Evolutionary conservation across 768 basidiomycete genomes (phyloP), one percentile per base, ranked within the genome.

Genomic region (Cantharellus anzutake): DNA sequence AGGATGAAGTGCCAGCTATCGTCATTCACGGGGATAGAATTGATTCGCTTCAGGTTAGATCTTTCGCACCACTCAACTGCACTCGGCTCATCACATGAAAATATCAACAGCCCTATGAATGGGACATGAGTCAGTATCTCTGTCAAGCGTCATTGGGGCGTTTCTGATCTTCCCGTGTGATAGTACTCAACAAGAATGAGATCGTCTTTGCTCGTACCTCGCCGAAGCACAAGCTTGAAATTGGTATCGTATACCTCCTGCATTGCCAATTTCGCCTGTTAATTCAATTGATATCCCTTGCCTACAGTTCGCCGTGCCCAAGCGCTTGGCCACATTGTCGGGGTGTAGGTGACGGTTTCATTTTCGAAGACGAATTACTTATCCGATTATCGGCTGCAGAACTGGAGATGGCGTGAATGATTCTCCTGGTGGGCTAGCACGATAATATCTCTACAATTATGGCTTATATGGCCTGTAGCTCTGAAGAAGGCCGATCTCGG

Each of bases 361-460:
- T 60, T 39, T 7, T 42, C 38, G 41, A 42, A 42, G 11, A 42
- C 29, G 44, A 29, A 41, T 11, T 4, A 7, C 11, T 41, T 20
- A 42, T 50, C 44, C 58, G 40, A 66, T 56, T 56, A 57, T 59
- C 48, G 48, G 41, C 58, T 14, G 11, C 11, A 82, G 80, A 3
- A 83, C 81, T 59, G 82, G 82, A 3, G 82, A 84, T 66, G 82
- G 82, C 64, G 82, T 83, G 55, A 84, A 83, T 63, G 82, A 83
- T 63, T 81, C 81, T 0, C 82, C 82, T 16, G 44, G 38, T 5
- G 41, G 41, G 48, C 14, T 55, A 35, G 11, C 52, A 55, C 11
- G 11, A 11, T 11, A 55, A 55, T 11, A 11, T 14, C 34, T 14
- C 52, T 55, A 11, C 14, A 11, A 11, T 55, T 14, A 38, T 35